A percentile compares a stretch with the other conserved stretches of the same genome.
Conservation (phyloP, 2,329 filamentous ascomycete genomes). For the Aspergillus fructus region DNA sequence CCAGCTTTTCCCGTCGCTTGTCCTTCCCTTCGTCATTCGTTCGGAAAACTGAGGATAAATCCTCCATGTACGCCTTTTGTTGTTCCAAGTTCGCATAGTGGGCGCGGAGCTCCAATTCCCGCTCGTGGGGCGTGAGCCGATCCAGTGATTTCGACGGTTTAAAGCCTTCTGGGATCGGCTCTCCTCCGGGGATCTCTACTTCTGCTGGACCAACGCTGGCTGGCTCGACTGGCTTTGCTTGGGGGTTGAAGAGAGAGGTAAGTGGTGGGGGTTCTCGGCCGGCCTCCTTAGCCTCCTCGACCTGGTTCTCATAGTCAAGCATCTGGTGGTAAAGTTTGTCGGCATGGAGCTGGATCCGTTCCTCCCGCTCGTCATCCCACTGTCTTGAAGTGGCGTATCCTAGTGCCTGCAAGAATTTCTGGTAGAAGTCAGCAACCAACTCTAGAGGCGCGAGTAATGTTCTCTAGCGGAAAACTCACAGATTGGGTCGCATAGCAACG, state of each 20-base stretch:
- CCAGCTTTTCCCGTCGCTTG: slow-evolving; percentile 40
- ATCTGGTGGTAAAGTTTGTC: slow-evolving; percentile 87
- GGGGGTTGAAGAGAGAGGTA: slow-evolving; percentile 45
- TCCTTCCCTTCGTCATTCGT: slow-evolving; percentile 36
- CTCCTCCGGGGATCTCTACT: slow-evolving; percentile 38
- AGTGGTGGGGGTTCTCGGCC: slow-evolving; percentile 44
- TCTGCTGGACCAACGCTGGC: slow-evolving; percentile 17
- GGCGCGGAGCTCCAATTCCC: slow-evolving; percentile 44
- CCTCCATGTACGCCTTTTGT: slow-evolving; percentile 36
- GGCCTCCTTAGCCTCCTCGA: slow-evolving; percentile 58
- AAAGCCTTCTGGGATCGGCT: slow-evolving; percentile 34
- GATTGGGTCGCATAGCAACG: slow-evolving; percentile 87
- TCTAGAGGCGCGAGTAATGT: background rate
- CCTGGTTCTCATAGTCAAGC: slow-evolving; percentile 73
- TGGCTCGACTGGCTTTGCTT: slow-evolving; percentile 21
- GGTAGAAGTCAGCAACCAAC: slow-evolving; percentile 10
- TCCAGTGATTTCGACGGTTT: slow-evolving; percentile 40
- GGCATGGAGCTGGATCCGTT: slow-evolving; percentile 93
- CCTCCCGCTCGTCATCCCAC: slow-evolving; percentile 67
- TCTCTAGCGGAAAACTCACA: slow-evolving; percentile 47
- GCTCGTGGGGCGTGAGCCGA: slow-evolving; percentile 46
- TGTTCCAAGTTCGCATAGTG: slow-evolving; percentile 40
- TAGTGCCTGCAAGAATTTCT: slow-evolving; percentile 86
- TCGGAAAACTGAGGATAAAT: slow-evolving; percentile 38
- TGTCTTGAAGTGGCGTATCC: slow-evolving; percentile 75